A percentile compares a stretch with the other conserved stretches of the same genome.
Conservation (phyloP, 257 asterid species). For the Hygrophila difformis region DNA sequence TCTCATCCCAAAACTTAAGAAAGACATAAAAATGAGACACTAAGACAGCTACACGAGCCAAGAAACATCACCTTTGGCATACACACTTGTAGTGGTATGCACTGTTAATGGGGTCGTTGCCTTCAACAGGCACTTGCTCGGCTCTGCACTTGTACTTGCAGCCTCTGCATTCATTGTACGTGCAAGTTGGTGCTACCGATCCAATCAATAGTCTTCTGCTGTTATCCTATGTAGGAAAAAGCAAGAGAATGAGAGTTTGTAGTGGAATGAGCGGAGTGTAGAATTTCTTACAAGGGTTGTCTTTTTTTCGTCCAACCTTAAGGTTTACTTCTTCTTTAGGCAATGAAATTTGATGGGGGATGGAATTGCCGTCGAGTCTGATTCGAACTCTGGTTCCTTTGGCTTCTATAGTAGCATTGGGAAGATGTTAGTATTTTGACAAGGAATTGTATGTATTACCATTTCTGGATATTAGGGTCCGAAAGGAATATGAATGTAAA, state of each 20-base stretch:
- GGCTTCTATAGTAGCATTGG: conserved; percentile 22
- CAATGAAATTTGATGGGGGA: conserved; percentile 19
- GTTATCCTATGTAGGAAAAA: conserved; percentile 12
- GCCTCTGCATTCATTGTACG: conserved; percentile 89
- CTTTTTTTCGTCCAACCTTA: conserved; percentile 21
- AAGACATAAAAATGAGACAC: not conserved
- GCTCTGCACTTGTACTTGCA: conserved; percentile 77
- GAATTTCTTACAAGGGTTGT: no score
- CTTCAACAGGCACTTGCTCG: conserved; percentile 91
- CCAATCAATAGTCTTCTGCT: conserved; percentile 53
- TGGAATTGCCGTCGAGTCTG: no score
- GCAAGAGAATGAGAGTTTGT: not conserved
- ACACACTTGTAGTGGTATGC: conserved; percentile 85
- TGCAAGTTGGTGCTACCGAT: conserved; percentile 88
- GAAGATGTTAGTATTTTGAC: not conserved
- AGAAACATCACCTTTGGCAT: conserved; percentile 47
- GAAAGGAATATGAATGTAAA: no score
- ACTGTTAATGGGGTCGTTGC: conserved; percentile 81
- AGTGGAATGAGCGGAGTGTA: not conserved
- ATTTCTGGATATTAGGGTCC: no score
- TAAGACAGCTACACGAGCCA: not conserved
- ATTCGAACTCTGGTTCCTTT: conserved; percentile 45
- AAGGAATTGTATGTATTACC: no score
- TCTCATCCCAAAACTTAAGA: not conserved
- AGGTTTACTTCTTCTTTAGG: conserved; percentile 13